These are phyloP conservation scores for Ceratocystis huliohia DNA, from an alignment of 2,329 filamentous ascomycete species.

Conservation along the genomic window DNA sequence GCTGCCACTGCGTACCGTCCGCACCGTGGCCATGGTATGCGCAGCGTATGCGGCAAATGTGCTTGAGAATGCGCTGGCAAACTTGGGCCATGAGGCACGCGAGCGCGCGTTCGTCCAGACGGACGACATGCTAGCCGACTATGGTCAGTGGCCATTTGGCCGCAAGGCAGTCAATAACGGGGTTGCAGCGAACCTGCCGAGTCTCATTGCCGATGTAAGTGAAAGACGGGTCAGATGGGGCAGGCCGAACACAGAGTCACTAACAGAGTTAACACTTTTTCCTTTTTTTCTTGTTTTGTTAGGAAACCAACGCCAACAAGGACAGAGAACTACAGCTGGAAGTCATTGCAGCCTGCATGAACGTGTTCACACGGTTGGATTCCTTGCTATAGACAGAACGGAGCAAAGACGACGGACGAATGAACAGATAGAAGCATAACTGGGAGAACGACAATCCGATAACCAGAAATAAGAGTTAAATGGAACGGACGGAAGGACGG, in stretches of 20 bases:
- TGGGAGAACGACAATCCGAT: background rate
- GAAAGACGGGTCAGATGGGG: background rate
- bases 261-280: background rate
- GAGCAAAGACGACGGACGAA: background rate
- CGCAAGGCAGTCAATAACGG: conserved; percentile 66
- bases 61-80: conserved; percentile 90
- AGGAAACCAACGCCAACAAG: conserved; percentile 72
- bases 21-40: conserved; percentile 92
- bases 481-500: background rate
- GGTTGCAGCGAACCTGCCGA: conserved; percentile 83
- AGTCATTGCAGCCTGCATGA: conserved; percentile 91
- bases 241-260: background rate
- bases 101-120: conserved; percentile 95
- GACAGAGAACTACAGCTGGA: conserved; percentile 95
- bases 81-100: conserved; percentile 81
- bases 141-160: conserved; percentile 94
- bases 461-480: conserved; percentile 9
- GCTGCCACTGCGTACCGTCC: conserved; percentile 83
- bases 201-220: conserved; percentile 63
- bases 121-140: conserved; percentile 87
- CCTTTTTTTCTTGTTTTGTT: background rate
- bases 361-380: conserved; percentile 94
- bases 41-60: conserved; percentile 97
- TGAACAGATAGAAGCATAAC: background rate
- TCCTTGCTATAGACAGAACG: conserved; percentile 59